Evolutionary conservation across 2,329 filamentous ascomycete species (phyloP), one percentile per base, ranked within the genome.

Genomic region (Alternaria hordeiaustralica): DNA sequence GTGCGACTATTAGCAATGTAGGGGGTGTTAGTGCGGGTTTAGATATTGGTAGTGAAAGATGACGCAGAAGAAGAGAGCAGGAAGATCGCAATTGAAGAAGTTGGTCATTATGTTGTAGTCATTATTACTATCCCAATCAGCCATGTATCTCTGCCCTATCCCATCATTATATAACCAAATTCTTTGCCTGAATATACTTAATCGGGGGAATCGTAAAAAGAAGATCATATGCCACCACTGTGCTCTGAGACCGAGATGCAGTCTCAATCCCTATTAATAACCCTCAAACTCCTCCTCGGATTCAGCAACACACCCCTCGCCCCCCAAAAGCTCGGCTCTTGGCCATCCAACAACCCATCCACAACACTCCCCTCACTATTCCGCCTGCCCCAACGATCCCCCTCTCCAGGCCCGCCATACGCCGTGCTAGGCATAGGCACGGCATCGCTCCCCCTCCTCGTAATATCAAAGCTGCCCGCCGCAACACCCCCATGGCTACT

Each of bases 301-400:
- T 89, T 90, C 78, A 92, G 78, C 71, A 92, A 80, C 26, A 92
- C 89, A 54, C 86, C 80, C 58, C 66, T 77, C n/a, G 79, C 75
- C 2, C 83, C 90, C 77, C 91, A 88, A 79, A 92, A 93, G 61
- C 86, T 90, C 63, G 91, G 91, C 76, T 92, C 89, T 64, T 89
- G 84, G 0, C 87, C 88, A 4, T 82, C 84, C 15, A 91, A 72
- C 65, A 92, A 72, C 71, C 90, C 88, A 60, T 89, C 88, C 43
- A 80, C 82, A 61, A 83, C 84, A 64, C 84, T 86, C n/a, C 75
- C 80, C 8, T 79, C 79, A 41, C 82, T 84, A 20, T 79, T 81
- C 58, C 80, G 77, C 28, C 71, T 47, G 1, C 63, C 68, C 65
- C 79, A 71, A 10, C 80, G 36, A 6, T 63, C 69, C 41, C 66